Conservation (phyloP, 208 protist genomes). For the Strigomonas galati region DNA sequence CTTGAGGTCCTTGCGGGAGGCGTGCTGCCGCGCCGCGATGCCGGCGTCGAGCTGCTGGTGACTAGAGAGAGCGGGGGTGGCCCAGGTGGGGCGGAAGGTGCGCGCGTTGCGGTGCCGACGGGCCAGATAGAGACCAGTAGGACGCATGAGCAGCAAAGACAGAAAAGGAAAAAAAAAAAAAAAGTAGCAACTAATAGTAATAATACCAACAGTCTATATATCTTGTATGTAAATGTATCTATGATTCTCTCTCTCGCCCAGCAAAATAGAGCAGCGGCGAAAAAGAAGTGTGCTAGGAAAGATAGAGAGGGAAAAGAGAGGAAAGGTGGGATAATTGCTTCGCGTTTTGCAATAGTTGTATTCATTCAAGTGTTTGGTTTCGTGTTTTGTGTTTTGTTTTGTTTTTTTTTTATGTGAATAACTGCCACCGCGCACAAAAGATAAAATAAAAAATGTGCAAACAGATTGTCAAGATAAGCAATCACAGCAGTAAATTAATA, state of each 20-base stretch:
- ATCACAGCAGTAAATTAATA: no score
- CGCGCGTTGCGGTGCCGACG: background rate
- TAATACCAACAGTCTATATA: slow-evolving; percentile 2
- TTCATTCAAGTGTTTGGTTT: background rate
- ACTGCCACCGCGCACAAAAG: background rate
- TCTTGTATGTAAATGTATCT: slow-evolving; percentile 2
- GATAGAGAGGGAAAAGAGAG: background rate
- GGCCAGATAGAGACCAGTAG: background rate
- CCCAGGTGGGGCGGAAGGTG: slow-evolving; percentile 42
- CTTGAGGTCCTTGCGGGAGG: slow-evolving; percentile 59
- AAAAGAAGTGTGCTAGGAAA: background rate
- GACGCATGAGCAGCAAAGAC: background rate
- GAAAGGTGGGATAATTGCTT: background rate
- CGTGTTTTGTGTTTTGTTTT: background rate
- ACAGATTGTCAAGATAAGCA: background rate
- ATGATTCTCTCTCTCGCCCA: background rate
- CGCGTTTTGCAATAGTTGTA: background rate
- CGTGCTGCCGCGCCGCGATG: slow-evolving; percentile 68
- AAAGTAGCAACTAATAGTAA: slow-evolving; percentile 6
- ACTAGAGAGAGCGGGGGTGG: slow-evolving; percentile 51
- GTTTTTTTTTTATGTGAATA: slow-evolving; percentile 6
- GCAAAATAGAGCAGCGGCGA: background rate
- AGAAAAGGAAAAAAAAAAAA: background rate
- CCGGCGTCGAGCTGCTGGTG: slow-evolving; percentile 81
- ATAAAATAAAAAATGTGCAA: slow-evolving; percentile 6